Evolutionary conservation across 1,284 basidiomycete species (phyloP).

Genomic region (Trametes versicolor): DNA sequence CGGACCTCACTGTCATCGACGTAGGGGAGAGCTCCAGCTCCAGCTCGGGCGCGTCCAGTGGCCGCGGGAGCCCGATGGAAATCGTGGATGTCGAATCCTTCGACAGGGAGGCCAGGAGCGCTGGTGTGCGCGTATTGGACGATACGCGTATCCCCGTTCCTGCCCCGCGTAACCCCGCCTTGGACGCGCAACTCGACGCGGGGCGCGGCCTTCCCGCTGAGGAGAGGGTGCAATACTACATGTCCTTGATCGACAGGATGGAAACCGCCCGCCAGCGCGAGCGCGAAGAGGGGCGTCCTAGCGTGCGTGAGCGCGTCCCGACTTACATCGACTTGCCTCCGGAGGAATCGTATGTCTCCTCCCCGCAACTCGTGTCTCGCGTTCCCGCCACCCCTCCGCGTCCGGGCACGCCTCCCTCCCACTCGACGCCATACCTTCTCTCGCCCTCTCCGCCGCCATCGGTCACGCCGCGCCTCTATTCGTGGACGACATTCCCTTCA

Average conservation of each 20-base stretch:
- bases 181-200: constrained; percentile 29
- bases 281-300: constrained; percentile 20
- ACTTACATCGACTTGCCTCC: constrained; percentile 27
- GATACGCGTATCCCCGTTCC: constrained; percentile 33
- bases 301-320: constrained; percentile 23
- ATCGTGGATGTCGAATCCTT: constrained; percentile 51
- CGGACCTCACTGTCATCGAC: constrained; percentile 18
- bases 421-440: constrained; percentile 17
- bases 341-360: constrained; percentile 24
- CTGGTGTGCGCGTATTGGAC: constrained; percentile 40
- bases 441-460: constrained; percentile 41
- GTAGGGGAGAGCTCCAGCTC: constrained; percentile 35
- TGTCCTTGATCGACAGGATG: constrained; percentile 25
- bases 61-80: constrained; percentile 48
- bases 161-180: constrained; percentile 15
- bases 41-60: constrained; percentile 45
- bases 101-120: constrained; percentile 17
- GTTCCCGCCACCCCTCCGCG: constrained; percentile 22
- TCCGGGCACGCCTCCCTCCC: constrained; percentile 33
- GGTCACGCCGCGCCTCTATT: constrained; percentile 41
- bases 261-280: constrained; percentile 13
- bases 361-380: constrained; percentile 22
- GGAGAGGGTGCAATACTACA: constrained; percentile 25
- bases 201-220: constrained; percentile 21
- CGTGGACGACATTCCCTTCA: constrained; percentile 32